Conservation (phyloP, 139 green algal genomes). For the Dunaliella sp. region DNA sequence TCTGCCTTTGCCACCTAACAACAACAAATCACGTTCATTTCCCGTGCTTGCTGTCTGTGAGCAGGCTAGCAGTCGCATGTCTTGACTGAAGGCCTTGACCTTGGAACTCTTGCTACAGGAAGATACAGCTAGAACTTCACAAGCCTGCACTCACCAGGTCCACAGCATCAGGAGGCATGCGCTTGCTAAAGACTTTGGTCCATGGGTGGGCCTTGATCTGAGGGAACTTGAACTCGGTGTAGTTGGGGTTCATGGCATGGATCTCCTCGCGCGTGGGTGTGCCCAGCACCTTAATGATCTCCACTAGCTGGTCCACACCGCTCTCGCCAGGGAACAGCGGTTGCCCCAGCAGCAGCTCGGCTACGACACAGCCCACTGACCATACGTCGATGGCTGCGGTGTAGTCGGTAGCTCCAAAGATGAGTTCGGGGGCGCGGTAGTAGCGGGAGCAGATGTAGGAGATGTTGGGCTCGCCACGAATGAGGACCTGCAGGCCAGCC, state of each 20-base stretch:
- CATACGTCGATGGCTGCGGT: constrained; percentile 97
- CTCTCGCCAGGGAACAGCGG: constrained; percentile 91
- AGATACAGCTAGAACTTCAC: too few species aligned
- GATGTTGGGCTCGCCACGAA: constrained; percentile 97
- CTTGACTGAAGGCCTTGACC: too few species aligned
- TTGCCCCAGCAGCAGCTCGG: constrained; percentile 94
- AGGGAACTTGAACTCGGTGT: constrained; percentile 99
- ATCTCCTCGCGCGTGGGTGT: constrained; percentile 95
- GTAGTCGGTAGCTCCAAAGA: constrained; percentile 99
- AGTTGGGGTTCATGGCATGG: constrained; percentile 99
- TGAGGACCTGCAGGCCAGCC: constrained; percentile 52
- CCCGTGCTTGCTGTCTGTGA: too few species aligned
- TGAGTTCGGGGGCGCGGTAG: constrained; percentile 97
- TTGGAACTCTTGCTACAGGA: too few species aligned
- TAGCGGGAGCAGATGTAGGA: constrained; percentile 98
- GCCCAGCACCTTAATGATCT: constrained; percentile 99
- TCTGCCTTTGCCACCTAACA: too few species aligned
- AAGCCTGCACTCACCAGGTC: constrained; percentile 83
- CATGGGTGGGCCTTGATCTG: constrained; percentile 97
- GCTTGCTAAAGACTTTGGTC: constrained; percentile 95
- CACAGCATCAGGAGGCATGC: constrained; percentile 86
- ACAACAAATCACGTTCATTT: too few species aligned
- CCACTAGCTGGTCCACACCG: constrained; percentile 98
- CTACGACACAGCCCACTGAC: constrained; percentile 96
- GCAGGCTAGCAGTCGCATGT: too few species aligned